Evolutionary conservation across 441 rosid genomes (phyloP), one percentile per base, ranked within the genome.

Genomic region (Raphanus hybrid): DNA sequence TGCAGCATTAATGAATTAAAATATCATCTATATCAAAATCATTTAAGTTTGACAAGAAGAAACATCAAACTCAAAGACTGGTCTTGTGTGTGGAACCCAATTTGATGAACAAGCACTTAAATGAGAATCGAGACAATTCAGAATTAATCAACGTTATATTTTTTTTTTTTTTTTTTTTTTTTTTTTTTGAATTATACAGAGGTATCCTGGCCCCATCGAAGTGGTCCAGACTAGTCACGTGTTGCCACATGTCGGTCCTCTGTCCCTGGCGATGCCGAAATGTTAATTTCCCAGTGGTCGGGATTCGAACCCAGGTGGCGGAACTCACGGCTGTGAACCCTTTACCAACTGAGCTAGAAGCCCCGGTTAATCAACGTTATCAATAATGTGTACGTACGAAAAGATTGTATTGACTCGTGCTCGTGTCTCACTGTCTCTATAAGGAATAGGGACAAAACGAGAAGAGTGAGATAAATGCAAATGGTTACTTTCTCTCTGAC

Each of bases 41-140:
- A 50, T 50, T 50, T 50, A 50, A 54, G 59, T 16, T 54, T 16
- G 59, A 54, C 23, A 52, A 15, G 23, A 52, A 7, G 58, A 52
- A 52, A 67, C 81, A 78, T 14, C 77, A 61, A 73, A 18, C 64
- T 65, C 69, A 26, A 35, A n/a, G 78, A 78, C 74, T 73, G 9
- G 78, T 67, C 74, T 39, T 52, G 59, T 62, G 58, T 52, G 81
- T 78, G 74, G 81, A 78, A 78, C 77, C 78, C 78, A 73, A 73
- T 68, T 52, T 18, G 62, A 68, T 41, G 66, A 78, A 73, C 74
- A 78, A 73, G 70, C 64, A 78, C 78, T 62, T 78, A 68, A 78
- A 78, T 78, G 81, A 67, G 81, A 73, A 78, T 78, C 69, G 82
- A 74, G 82, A 79, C 82, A 79, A 55, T 79, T 63, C 82, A 79